These are phyloP conservation scores for Cenchrus americanus DNA, from an alignment of 176 grass and related monocot species.

Conservation along the genomic window DNA sequence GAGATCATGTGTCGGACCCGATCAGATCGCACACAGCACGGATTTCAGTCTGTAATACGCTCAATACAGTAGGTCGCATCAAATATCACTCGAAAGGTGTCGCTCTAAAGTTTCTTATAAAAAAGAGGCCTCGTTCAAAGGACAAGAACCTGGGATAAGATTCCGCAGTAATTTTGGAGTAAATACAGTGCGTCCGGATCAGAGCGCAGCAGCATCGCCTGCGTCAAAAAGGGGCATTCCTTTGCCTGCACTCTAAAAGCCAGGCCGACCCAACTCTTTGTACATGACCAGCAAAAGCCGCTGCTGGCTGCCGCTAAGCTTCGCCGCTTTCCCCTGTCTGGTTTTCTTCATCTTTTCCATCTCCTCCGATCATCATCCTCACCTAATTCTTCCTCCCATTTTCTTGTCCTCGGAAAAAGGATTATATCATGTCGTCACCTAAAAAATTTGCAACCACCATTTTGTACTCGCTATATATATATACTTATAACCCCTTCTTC, in stretches of 20 bases:
- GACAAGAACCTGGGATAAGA: background rate
- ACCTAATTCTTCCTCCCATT: constrained; percentile 32
- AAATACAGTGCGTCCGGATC: background rate
- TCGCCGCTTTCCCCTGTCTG: background rate
- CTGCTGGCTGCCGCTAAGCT: background rate
- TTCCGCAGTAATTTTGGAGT: background rate
- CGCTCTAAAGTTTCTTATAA: background rate
- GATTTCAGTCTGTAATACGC: constrained; percentile 5
- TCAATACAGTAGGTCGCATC: background rate
- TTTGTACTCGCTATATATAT: constrained; percentile 32
- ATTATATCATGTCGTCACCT: constrained; percentile 55
- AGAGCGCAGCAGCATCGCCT: background rate
- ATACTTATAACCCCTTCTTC: constrained; percentile 26
- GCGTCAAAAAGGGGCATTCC: constrained; percentile 43
- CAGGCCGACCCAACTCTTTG: constrained; percentile 70
- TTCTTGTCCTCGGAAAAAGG: background rate
- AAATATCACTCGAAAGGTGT: constrained; percentile 13
- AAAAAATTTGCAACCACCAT: constrained; percentile 52
- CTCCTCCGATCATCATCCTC: constrained; percentile 16
- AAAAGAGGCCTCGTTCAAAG: too few relatives aligned
- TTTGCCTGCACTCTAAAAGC: constrained; percentile 86
- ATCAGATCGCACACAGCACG: background rate
- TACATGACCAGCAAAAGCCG: constrained; percentile 46
- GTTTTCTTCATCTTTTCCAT: background rate
- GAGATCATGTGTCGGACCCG: background rate